phyloP scores from a whole-genome alignment of 345 rosid genomes.

The Hypericum androsaemum region DNA sequence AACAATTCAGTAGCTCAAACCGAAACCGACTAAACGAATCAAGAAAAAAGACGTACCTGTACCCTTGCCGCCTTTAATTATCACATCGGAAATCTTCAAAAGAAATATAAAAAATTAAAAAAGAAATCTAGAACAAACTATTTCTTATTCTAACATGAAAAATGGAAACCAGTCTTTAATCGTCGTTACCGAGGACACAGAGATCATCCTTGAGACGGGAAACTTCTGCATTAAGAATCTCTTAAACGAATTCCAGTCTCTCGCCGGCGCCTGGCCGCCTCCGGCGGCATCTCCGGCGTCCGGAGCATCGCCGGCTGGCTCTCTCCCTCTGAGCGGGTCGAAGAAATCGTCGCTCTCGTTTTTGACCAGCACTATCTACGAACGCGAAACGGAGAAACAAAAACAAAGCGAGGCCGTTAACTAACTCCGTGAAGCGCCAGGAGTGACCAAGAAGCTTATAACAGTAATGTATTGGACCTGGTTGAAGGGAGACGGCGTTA shows the following conservation, averaged over 20 bases:
- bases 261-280: constrained; percentile 24
- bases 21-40: not conserved
- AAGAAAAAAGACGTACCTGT: constrained; percentile 12
- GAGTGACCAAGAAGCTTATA: too few relatives aligned
- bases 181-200: constrained; percentile 54
- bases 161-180: not conserved
- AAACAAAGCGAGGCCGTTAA: not conserved
- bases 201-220: constrained; percentile 63
- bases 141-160: not conserved
- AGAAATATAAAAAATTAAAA: constrained; percentile 1
- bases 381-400: too few relatives aligned
- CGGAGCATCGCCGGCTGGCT: constrained; percentile 14
- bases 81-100: constrained; percentile 55
- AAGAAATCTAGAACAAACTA: not conserved
- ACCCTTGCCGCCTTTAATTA: constrained; percentile 59
- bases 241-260: constrained; percentile 73
- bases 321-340: constrained; percentile 58
- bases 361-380: constrained; percentile 28
- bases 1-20: constrained; percentile 9
- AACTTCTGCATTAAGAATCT: constrained; percentile 78
- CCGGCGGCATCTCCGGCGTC: constrained; percentile 21
- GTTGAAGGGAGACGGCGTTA: constrained; percentile 22
- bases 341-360: constrained; percentile 35
- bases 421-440: too few relatives aligned
- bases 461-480: constrained; percentile 24